Conservation (phyloP, 1,284 basidiomycete genomes). For the Boletus semigastroideus region DNA sequence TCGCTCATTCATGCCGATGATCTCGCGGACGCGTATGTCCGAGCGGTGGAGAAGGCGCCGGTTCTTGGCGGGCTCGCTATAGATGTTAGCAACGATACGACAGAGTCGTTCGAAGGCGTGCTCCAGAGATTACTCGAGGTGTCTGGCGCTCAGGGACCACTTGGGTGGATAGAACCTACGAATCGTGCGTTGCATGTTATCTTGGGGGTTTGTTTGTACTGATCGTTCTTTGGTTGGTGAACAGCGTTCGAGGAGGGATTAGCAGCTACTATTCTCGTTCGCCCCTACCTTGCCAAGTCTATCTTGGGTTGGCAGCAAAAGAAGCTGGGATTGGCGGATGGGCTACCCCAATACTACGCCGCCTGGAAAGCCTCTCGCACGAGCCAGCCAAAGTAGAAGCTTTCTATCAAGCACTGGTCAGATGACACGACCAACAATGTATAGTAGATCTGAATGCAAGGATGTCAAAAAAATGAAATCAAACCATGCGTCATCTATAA, state of each 20-base stretch:
- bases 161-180: constrained; percentile 10
- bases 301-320: constrained; percentile 27
- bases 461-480: neutral
- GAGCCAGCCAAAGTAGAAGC: constrained; percentile 3
- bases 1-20: constrained; percentile 21
- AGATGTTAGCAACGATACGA: constrained; percentile 13
- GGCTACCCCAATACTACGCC: constrained; percentile 21
- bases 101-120: constrained; percentile 15
- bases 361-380: constrained; percentile 21
- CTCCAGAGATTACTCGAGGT: constrained; percentile 13
- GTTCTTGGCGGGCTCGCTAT: constrained; percentile 18
- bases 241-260: constrained; percentile 22
- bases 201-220: neutral
- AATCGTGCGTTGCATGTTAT: constrained; percentile 9
- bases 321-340: constrained; percentile 25
- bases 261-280: constrained; percentile 13
- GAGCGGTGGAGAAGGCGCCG: constrained; percentile 17
- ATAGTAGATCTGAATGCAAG: neutral
- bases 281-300: constrained; percentile 24
- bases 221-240: too few species aligned
- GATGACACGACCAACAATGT: neutral
- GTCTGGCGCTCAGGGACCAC: constrained; percentile 14
- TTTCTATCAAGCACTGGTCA: neutral
- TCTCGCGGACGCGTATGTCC: constrained; percentile 22
- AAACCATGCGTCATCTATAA: neutral